Conservation (phyloP, 257 asterid species). For the Fraxinus anomala region DNA sequence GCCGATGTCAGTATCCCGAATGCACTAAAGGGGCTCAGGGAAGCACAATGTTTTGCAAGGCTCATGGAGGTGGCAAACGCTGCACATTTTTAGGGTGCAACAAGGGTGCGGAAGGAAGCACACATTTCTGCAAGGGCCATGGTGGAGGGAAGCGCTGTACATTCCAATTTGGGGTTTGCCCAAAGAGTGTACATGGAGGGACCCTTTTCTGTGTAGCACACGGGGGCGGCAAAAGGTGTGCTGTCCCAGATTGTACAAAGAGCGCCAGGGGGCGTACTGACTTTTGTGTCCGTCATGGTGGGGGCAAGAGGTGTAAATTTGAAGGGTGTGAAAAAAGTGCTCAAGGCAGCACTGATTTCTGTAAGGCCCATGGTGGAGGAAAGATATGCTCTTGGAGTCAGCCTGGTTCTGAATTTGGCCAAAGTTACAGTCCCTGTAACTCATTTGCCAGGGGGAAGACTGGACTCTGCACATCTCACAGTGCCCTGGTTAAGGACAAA, state of each 20-base stretch:
- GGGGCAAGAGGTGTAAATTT: slow-evolving; percentile 52
- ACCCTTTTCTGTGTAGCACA: slow-evolving; percentile 52
- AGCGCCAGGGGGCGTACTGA: slow-evolving; percentile 62
- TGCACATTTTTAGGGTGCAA: slow-evolving; percentile 44
- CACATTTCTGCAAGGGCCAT: slow-evolving; percentile 55
- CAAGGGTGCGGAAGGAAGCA: slow-evolving; percentile 60
- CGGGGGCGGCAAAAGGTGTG: slow-evolving; percentile 60
- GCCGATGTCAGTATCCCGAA: slow-evolving; percentile 46
- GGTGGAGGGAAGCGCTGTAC: slow-evolving; percentile 60
- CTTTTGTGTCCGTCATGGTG: slow-evolving; percentile 57
- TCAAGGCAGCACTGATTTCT: slow-evolving; percentile 58
- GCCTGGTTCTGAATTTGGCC: slow-evolving; percentile 43
- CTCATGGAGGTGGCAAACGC: slow-evolving; percentile 58
- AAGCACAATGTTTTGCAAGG: slow-evolving; percentile 56
- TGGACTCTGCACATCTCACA: slow-evolving; percentile 50
- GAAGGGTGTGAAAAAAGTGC: slow-evolving; percentile 56
- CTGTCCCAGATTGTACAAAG: slow-evolving; percentile 49
- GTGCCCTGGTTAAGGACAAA: slow-evolving; percentile 52
- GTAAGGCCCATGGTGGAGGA: slow-evolving; percentile 64
- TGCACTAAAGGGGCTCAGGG: slow-evolving; percentile 58
- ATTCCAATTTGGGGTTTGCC: slow-evolving; percentile 45
- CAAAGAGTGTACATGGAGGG: slow-evolving; percentile 62
- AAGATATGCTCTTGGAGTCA: slow-evolving; percentile 56
- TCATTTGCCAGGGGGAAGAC: slow-evolving; percentile 47
- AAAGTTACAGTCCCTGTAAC: slow-evolving; percentile 43